Conservation (phyloP, 139 green algal species). For the Haematococcus sp. region DNA sequence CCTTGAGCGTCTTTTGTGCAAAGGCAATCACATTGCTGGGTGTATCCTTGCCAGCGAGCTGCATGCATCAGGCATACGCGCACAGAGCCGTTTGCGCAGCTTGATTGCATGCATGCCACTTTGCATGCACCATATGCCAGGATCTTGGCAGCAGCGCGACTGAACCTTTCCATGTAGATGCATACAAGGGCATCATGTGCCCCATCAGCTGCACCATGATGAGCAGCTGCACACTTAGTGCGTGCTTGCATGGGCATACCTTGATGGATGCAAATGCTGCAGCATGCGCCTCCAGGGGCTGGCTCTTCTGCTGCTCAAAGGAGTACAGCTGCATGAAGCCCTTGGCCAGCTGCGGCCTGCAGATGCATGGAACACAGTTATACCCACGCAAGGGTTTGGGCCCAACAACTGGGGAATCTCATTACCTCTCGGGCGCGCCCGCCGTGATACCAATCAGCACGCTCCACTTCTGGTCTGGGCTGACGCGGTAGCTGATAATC, state of each 20-base stretch:
- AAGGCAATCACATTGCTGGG: slow-evolving; percentile 90
- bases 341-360: slow-evolving; percentile 91
- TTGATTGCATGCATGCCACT: too few relatives aligned
- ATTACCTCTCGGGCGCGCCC: slow-evolving; percentile 80
- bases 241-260: slow-evolving; percentile 32
- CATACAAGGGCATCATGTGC: too few relatives aligned
- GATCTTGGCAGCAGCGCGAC: too few relatives aligned
- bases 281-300: slow-evolving; percentile 96
- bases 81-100: background rate
- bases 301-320: slow-evolving; percentile 91
- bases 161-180: too few relatives aligned
- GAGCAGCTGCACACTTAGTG: background rate
- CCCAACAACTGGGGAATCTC: background rate
- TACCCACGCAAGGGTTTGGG: background rate
- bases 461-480: slow-evolving; percentile 89
- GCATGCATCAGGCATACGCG: slow-evolving; percentile 2
- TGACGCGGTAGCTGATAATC: slow-evolving; percentile 97
- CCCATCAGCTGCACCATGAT: too few relatives aligned
- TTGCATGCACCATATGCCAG: too few relatives aligned
- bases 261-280: slow-evolving; percentile 89
- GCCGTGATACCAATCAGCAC: slow-evolving; percentile 97
- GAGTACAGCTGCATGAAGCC: slow-evolving; percentile 99
- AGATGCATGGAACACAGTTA: background rate
- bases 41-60: slow-evolving; percentile 61
- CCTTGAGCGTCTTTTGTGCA: slow-evolving; percentile 92